Evolutionary conservation across 768 basidiomycete species (phyloP).

Genomic region (Naematelia aurantialba): DNA sequence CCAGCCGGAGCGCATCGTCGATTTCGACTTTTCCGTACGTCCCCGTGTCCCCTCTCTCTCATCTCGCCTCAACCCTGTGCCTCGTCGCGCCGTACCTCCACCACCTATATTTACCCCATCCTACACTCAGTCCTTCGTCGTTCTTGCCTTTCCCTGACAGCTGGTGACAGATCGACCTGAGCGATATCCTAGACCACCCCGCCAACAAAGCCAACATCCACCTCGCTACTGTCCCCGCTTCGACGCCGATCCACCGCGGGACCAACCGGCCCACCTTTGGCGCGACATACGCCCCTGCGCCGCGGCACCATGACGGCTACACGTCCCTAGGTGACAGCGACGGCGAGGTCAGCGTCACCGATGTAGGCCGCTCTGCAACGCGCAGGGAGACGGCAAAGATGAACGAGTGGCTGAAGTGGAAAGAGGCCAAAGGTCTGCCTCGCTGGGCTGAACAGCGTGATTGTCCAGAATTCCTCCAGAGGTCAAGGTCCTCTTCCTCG

Average conservation of each 20-base stretch:
- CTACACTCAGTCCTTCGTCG: no score
- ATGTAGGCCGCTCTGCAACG: conserved; percentile 13
- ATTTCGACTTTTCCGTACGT: conserved; percentile 43
- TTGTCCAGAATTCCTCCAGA: conserved; percentile 27
- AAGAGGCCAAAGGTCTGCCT: conserved; percentile 28
- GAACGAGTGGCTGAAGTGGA: conserved; percentile 12
- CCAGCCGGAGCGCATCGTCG: conserved; percentile 23
- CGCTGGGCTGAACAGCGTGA: conserved; percentile 50
- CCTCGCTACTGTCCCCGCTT: conserved; percentile 45
- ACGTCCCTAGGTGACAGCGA: background rate
- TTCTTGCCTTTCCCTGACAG: conserved; percentile 54
- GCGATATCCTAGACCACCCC: conserved; percentile 20
- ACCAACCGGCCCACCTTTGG: conserved; percentile 16
- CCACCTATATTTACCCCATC: no score
- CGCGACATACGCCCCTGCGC: conserved; percentile 16
- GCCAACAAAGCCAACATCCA: conserved; percentile 47
- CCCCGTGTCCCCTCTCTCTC: background rate
- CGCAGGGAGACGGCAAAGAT: conserved; percentile 3
- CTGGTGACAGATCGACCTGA: conserved; percentile 36
- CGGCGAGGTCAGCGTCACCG: conserved; percentile 2
- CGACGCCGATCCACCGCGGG: conserved; percentile 14
- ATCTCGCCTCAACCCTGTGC: no score
- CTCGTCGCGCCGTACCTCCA: no score
- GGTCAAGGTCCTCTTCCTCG: conserved; percentile 3
- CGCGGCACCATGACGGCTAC: background rate